Base-by-base conservation (phyloP, 306 rosid species). In the Trichosanthes cucumerina region DNA sequence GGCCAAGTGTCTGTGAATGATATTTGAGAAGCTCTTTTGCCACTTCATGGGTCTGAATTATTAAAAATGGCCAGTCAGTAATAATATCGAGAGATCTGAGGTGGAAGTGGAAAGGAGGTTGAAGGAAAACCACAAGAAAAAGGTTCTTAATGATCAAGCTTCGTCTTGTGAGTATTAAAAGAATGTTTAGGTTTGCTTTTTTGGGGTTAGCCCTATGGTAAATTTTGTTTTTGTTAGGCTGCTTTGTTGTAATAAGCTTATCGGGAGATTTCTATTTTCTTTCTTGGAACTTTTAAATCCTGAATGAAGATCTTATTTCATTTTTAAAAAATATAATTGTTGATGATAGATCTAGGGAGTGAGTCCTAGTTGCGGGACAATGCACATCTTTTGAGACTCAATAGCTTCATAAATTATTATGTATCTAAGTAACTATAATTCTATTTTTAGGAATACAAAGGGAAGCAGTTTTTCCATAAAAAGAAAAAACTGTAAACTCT, bases 1-100 rank as follows among this genome's bases (percentile, higher is more conserved):
- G 81, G 53, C 92, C 99, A 12, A 91, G 87, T 14, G 97, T 95
- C 83, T 88, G 97, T 0, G 99, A 95, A 84, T 95, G 99, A 81
- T 95, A 85, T 84, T 89, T 91, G 79, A 95, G 93, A 59, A 95
- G 89, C 77, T 92, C 97, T 79, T 88, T 88, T 26, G 97, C 99
- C 80, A 95, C 97, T 15, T 95, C 96, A 81, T 95, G 96, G 15
- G 97, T 92, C 97, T 94, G 79, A 60, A 85, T 75, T 2, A 80
- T 78, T 49, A 34, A 41, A 68, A 78, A 84, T 49, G 13, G 50
- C 33, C 0, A 79, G 78, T 75, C 39, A 33, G 75, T 80, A 63
- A 81, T 78, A 14, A 39, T 62, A 56, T 24, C 43, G 50, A 69
- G 28, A 76, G 43, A 34, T 46, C 33, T 18, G 57, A 54, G n/a